Evolutionary conservation across 2,329 filamentous ascomycete genomes (phyloP).

Genomic region (Talaromyces sp.): DNA sequence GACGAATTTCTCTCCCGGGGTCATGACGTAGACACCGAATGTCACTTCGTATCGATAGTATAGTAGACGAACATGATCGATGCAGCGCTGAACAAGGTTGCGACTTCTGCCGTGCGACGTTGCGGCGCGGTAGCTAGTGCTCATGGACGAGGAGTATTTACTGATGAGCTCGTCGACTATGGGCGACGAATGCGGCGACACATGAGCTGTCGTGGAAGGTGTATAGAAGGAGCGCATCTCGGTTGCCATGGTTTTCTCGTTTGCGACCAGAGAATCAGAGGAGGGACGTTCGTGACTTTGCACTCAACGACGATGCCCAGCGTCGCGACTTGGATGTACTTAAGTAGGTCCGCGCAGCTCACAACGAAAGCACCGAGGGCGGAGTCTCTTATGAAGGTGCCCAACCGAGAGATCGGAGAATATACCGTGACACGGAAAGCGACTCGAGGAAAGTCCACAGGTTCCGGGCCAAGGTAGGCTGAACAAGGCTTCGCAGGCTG

Average conservation of each 20-base stretch:
- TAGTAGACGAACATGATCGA: conserved; percentile 37
- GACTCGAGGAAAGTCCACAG: background rate
- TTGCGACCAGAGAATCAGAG: background rate
- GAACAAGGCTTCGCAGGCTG: background rate
- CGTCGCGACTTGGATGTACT: background rate
- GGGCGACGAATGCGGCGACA: conserved; percentile 30
- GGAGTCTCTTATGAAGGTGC: background rate
- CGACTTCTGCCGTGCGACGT: conserved; percentile 21
- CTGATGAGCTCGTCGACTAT: conserved; percentile 34
- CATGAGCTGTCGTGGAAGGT: conserved; percentile 27
- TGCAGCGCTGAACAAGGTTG: conserved; percentile 28
- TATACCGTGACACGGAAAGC: background rate
- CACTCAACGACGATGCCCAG: background rate
- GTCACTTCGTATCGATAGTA: conserved; percentile 49
- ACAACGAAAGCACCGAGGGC: background rate
- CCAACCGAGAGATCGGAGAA: background rate
- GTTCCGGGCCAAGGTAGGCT: background rate
- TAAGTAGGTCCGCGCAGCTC: background rate
- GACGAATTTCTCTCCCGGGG: conserved; percentile 41
- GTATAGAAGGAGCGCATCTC: conserved; percentile 37
- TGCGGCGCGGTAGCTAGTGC: conserved; percentile 14
- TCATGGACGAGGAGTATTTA: conserved; percentile 33
- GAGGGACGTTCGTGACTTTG: background rate
- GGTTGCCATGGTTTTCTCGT: conserved; percentile 25
- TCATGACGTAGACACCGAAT: conserved; percentile 44